Evolutionary conservation across 495 filamentous ascomycete species (phyloP).

Genomic region (Delitschia confertaspora): DNA sequence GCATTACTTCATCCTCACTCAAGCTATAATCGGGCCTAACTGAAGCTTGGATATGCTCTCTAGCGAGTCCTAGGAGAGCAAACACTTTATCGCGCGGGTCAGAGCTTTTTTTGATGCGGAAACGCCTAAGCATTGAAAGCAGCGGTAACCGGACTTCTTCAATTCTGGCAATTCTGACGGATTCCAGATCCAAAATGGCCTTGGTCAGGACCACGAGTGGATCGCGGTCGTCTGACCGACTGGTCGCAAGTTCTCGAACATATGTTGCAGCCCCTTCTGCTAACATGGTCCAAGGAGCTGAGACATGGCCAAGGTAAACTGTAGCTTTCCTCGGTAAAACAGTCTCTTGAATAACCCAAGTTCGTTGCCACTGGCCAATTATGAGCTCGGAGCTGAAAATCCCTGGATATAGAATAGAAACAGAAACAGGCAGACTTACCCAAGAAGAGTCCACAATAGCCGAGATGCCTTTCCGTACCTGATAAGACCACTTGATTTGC

Average conservation of each 20-base stretch:
- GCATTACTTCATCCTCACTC: too few relatives aligned
- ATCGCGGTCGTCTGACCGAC: too few relatives aligned
- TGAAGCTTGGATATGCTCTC: too few relatives aligned
- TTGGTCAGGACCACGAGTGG: too few relatives aligned
- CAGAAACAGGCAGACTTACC: neutral
- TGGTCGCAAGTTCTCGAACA: neutral
- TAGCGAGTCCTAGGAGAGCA: slow-evolving; percentile 25
- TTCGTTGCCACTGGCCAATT: slow-evolving; percentile 9
- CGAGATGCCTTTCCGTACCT: neutral
- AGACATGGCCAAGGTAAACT: slow-evolving; percentile 4
- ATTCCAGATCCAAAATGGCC: too few relatives aligned
- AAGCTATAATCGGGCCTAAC: too few relatives aligned
- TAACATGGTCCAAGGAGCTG: slow-evolving; percentile 11
- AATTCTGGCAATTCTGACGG: too few relatives aligned
- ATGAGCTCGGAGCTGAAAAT: too few relatives aligned
- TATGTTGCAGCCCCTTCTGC: slow-evolving; percentile 2
- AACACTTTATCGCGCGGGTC: slow-evolving; percentile 30
- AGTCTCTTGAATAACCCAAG: slow-evolving; percentile 11
- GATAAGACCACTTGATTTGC: neutral
- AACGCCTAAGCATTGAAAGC: slow-evolving; percentile 23
- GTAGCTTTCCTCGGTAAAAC: slow-evolving; percentile 6
- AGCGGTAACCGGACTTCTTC: too few relatives aligned
- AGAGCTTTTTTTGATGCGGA: slow-evolving; percentile 16
- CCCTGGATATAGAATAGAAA: neutral
- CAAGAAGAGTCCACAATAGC: slow-evolving; percentile 1